Conservation (phyloP, 371 early-diverging fungal genomes). For the Mortierella sp. region DNA sequence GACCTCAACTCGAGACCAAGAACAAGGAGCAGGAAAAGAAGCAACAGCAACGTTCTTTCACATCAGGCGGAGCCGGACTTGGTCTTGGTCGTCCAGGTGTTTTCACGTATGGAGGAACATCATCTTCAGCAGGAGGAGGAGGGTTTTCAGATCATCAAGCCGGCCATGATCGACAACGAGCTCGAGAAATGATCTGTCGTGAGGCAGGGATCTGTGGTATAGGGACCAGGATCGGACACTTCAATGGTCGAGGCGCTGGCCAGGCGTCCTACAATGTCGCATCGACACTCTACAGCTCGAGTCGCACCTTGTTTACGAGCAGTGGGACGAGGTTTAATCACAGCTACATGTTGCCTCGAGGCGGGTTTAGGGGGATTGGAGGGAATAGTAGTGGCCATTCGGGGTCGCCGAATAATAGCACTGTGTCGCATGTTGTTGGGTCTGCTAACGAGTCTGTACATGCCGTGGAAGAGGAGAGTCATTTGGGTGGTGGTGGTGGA, state of each 20-base stretch:
- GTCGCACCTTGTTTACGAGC: constrained; percentile 48
- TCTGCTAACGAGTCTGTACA: constrained; percentile 29
- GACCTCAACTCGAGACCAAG: constrained; percentile 34
- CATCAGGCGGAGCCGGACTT: neutral
- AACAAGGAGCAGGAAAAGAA: constrained; percentile 15
- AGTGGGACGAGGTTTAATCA: constrained; percentile 48
- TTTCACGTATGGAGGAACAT: neutral
- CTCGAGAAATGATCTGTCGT: constrained; percentile 43
- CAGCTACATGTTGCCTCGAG: constrained; percentile 51
- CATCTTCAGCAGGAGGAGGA: neutral
- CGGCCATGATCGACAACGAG: constrained; percentile 16
- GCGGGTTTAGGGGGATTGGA: constrained; percentile 51
- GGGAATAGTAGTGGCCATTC: constrained; percentile 43
- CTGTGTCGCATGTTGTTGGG: neutral
- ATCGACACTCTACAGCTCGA: constrained; percentile 36
- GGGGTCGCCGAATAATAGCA: constrained; percentile 9
- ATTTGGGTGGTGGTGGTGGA: neutral
- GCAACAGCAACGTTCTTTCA: neutral
- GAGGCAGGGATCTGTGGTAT: constrained; percentile 51
- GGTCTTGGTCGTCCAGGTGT: neutral
- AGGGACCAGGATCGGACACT: constrained; percentile 37
- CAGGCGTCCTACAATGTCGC: constrained; percentile 44
- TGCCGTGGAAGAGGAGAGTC: constrained; percentile 6
- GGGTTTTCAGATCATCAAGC: neutral
- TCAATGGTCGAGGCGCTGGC: constrained; percentile 38